These are phyloP conservation scores for Exserohilum rostratum DNA, from an alignment of 2,329 filamentous ascomycete species.

Conservation along the genomic window DNA sequence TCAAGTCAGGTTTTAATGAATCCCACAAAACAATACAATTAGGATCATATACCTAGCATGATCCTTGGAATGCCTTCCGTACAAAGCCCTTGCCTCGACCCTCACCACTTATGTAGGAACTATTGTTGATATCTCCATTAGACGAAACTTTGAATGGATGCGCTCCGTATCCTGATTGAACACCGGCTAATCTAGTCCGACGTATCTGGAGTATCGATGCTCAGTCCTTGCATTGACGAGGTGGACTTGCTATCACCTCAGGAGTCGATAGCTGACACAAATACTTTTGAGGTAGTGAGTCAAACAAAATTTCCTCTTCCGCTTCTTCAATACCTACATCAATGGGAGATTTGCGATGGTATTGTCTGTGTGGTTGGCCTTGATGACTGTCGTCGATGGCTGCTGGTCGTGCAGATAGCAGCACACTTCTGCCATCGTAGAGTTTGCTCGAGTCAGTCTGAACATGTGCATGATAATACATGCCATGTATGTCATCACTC, in stretches of 20 bases:
- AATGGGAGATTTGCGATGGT: not conserved
- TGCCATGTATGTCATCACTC: not conserved
- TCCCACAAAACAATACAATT: not conserved
- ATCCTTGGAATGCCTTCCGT: not conserved
- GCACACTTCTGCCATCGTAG: not conserved
- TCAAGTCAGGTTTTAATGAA: not conserved
- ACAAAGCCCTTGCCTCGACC: not conserved
- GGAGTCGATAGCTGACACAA: not conserved
- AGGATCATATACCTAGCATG: not conserved
- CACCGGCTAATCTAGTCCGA: not conserved
- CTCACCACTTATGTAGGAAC: not conserved
- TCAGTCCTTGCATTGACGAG: not conserved
- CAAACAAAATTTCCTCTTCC: conserved; percentile 9
- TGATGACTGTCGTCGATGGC: not conserved
- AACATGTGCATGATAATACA: not conserved
- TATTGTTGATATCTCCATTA: not conserved
- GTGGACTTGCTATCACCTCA: not conserved
- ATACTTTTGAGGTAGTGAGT: not conserved
- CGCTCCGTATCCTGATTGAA: not conserved
- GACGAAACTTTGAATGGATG: not conserved
- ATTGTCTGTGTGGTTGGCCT: not conserved
- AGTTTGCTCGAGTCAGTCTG: not conserved
- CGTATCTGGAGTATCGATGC: not conserved
- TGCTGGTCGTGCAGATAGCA: not conserved
- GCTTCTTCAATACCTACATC: not conserved